Evolutionary conservation across 179 eudicot species (phyloP), one percentile per base, ranked within the genome.

Genomic region (Corrigiola litoralis): DNA sequence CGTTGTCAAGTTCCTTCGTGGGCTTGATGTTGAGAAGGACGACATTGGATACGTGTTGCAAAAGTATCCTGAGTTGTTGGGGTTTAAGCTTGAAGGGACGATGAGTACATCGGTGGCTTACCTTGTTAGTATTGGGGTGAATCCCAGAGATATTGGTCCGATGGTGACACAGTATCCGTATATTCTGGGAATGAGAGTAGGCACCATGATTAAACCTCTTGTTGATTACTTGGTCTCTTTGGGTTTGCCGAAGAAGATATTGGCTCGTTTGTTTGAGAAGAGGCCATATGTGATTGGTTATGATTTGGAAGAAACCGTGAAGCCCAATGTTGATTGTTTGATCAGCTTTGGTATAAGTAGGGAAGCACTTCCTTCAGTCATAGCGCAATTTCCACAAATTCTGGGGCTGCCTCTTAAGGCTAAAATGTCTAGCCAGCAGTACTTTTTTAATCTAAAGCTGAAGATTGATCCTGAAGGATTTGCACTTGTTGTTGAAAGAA

Each of bases 41-140:
- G 97, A 94, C 76, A 74, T 94, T 53, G 94, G 91, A 27, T 90
- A 90, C 75, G 99, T 94, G 60, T 54, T 94, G 76, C 84, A 80
- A 79, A 94, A 81, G 70, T 94, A 90, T 71, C 97, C 95, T 0
- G 97, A 94, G 56, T 73, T 94, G 58, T 79, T 94, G 40, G 97
- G 99, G 72, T 90, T 84, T 75, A 94, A 94, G 86, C 89, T 86
- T 23, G 99, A 94, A 61, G 97, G 97, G 34, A 92, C 98, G 0
- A 92, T 92, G 98, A 92, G 98, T 73, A 90, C 98, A 1, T 84
- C 91, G 0, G 97, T 94, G 32, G 99, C 91, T 2, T 94, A 90
- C 67, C 85, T 94, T 65, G 91, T 94, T 64, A 92, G 98, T 67
- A 84, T 90, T 8, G 99, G 99, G 42, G 91, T 94, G 36, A 80